These are phyloP conservation scores for Funneliformis caledonium DNA, from an alignment of 371 early-diverging fungal genomes.

Conservation along the genomic window DNA sequence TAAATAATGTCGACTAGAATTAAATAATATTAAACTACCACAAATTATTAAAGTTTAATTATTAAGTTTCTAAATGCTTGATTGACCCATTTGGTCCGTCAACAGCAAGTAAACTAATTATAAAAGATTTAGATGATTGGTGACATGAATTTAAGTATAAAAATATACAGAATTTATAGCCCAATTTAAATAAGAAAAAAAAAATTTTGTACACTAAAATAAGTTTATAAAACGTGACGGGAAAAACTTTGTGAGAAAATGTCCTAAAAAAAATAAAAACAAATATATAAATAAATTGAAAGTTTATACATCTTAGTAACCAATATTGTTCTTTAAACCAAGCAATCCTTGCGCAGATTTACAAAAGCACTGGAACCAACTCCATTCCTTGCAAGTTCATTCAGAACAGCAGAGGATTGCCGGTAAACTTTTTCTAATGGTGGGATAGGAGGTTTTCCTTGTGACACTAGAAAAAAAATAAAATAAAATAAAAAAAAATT, in stretches of 20 bases:
- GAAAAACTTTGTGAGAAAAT: background rate
- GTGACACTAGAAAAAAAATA: conserved; percentile 43
- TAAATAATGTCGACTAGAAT: too few species aligned
- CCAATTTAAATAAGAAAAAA: background rate
- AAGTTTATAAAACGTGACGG: background rate
- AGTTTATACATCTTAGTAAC: background rate
- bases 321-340: conserved; percentile 37
- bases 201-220: background rate
- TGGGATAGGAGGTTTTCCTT: conserved; percentile 52
- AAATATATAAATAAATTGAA: background rate
- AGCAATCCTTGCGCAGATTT: conserved; percentile 46
- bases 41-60: too few species aligned
- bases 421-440: conserved; percentile 53
- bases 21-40: too few species aligned
- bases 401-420: conserved; percentile 52
- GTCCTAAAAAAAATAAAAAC: background rate
- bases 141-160: too few species aligned
- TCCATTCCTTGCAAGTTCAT: conserved; percentile 55
- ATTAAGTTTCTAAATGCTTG: too few species aligned
- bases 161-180: too few species aligned
- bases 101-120: too few species aligned
- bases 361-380: conserved; percentile 51
- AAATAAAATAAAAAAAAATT: background rate
- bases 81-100: too few species aligned
- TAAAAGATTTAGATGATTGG: too few species aligned